Base-by-base conservation (phyloP, 176 grass and related monocot species). In the Alopecurus myosuroides region DNA sequence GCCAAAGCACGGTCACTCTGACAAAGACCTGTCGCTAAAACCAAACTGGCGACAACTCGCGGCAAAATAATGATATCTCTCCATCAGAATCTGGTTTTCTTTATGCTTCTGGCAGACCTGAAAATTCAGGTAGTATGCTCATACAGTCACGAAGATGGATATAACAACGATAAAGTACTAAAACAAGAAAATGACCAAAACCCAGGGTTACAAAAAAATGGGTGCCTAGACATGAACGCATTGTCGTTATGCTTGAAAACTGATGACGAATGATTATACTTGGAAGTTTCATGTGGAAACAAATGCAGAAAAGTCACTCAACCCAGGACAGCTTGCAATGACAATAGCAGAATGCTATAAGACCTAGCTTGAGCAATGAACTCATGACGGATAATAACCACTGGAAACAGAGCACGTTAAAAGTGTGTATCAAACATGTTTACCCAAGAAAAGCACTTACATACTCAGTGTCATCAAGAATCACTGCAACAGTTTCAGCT, bases 101-200 rank as follows among this genome's bases (percentile, higher is more conserved):
- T 89, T 99, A 85, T 99, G 97, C 51, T 87, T 94, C 76, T 94
- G 89, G 91, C 97, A 99, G 22, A 99, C 93, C 97, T 98, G 77
- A 45, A 81, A 81, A 50, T 70, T 41, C 33, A 19, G 33, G 67
- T 67, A 62, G 39, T 8, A 57, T 53, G 81, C 44, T 44, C 30
- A 87, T 20, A 81, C 30, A 68, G 25, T 30, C 23, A 48, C 14
- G 46, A 19, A 46, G 10, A 73, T 29, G 41, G 48, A 42, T n/a
- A n/a, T 17, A n/a, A 5, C 45, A 26, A 71, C 3, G 44, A 25
- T 44, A 71, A 53, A 79, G 14, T 3, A 39, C 28, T 66, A 67
- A 68, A 77, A 46, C 28, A 37, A 28, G 39, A 78, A 77, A 44
- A 63, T 33, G 13, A 31, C 9, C 1, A 23, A 57, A 79, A 79